Base-by-base conservation (phyloP, 2,329 filamentous ascomycete species). In the Emmonsiellopsis sp. region DNA sequence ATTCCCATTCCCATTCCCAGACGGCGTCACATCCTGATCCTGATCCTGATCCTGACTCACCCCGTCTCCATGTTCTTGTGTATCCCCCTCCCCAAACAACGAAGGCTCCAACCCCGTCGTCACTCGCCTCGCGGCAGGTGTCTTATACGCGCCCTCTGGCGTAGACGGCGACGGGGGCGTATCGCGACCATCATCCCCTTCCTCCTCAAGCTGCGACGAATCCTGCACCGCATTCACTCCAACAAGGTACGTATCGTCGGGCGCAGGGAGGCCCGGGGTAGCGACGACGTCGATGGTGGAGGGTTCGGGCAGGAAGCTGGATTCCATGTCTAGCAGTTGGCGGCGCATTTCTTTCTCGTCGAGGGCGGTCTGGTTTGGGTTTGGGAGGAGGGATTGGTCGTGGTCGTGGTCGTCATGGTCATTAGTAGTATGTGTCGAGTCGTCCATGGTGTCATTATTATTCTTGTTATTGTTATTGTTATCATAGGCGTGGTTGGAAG, bases 251-350 rank as follows among this genome's bases (percentile, higher is more conserved):
- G 73, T 75, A 62, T 76, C 73, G 55, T 75, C 73, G 9, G 61
- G 64, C 42, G 70, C 70, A 11, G 46, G 41, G 13, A 13, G 20
- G 4, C 52, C 54, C 4, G 13, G 59, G 53, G 16, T 57, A 31
- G 60, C 37, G 55, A 54, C 53, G 62, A 72, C 62, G 15, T 70
- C 68, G 20, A 76, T 65, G 2, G 70, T 69, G 2, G 77, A 77
- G 1, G 73, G 70, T 45, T 83, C 80, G 0, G 80, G 81, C 44
- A 84, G 57, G 59, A 84, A 84, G 61, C 80, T 84, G 3, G 81
- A 84, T 63, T 84, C 81, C 53, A 83, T 74, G 59, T 84, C 81
- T 73, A 80, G 76, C 57, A 84, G 65, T 58, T 78, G 78, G 54
- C 76, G 73, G 58, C 76, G 76, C 78, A 84, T 82, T 61, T 82